Percentiles rank a stretch among this genome's conserved stretches.
Evolutionary conservation across 805 yeast species (phyloP).

Genomic region (Cephaloascus albidus): DNA sequence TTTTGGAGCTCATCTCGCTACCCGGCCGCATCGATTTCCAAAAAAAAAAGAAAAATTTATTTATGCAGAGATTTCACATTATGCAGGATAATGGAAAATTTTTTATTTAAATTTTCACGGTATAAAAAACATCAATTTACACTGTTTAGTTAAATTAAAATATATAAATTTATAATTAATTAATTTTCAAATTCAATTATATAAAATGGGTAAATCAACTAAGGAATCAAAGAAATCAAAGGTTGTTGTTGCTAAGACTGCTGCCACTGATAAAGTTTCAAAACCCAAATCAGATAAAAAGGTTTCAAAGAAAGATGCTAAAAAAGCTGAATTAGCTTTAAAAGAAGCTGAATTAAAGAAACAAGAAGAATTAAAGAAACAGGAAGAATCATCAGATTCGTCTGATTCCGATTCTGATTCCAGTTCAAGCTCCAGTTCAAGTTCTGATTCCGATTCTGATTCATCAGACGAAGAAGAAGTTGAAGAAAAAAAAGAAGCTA

Average conservation of each 20-base stretch:
- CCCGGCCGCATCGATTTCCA: too few species aligned
- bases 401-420: constrained; percentile 9
- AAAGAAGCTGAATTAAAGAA: constrained; percentile 12
- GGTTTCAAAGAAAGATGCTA: constrained; percentile 12
- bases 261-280: not conserved
- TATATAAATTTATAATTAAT: too few species aligned
- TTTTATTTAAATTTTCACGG: too few species aligned
- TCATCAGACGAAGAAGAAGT: constrained; percentile 10
- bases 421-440: constrained; percentile 16
- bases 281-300: constrained; percentile 9
- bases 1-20: too few species aligned
- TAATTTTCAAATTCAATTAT: too few species aligned
- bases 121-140: too few species aligned
- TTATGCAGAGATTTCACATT: too few species aligned
- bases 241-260: not conserved
- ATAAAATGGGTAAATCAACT: not conserved
- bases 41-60: too few species aligned
- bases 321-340: constrained; percentile 10
- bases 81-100: too few species aligned
- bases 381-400: constrained; percentile 10
- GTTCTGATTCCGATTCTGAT: constrained; percentile 12
- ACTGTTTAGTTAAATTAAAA: too few species aligned
- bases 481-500: constrained; percentile 5
- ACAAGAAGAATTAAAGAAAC: constrained; percentile 12
- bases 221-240: not conserved